These are phyloP conservation scores for Sporothrix variecibatus DNA, from an alignment of 2,329 filamentous ascomycete species.

Conservation along the genomic window DNA sequence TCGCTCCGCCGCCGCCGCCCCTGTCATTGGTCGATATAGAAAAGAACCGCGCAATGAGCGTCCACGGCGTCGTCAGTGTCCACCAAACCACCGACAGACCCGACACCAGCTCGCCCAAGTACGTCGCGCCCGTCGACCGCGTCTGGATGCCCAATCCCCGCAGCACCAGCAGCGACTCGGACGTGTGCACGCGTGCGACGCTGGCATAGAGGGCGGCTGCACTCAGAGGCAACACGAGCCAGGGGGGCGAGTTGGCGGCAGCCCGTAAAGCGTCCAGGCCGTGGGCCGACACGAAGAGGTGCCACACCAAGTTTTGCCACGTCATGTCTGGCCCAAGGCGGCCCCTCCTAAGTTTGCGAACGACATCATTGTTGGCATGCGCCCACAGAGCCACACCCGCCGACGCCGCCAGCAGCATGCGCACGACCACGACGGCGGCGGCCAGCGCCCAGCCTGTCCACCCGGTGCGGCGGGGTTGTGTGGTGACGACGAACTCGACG, in stretches of 20 bases:
- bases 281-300: slow-evolving; percentile 12
- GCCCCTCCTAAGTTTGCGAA: neutral
- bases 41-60: slow-evolving; percentile 25
- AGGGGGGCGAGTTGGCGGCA: slow-evolving; percentile 40
- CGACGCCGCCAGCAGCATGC: slow-evolving; percentile 45
- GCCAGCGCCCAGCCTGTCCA: slow-evolving; percentile 44
- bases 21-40: slow-evolving; percentile 21
- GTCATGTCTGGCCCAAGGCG: neutral
- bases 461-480: slow-evolving; percentile 53
- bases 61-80: slow-evolving; percentile 34
- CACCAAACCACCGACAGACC: slow-evolving; percentile 38
- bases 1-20: slow-evolving; percentile 3
- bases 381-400: slow-evolving; percentile 53
- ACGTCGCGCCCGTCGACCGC: slow-evolving; percentile 67
- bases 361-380: neutral
- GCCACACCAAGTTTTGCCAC: slow-evolving; percentile 15
- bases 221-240: slow-evolving; percentile 43
- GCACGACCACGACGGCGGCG: slow-evolving; percentile 46
- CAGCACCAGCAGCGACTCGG: slow-evolving; percentile 86
- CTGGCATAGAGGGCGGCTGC: slow-evolving; percentile 46
- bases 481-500: slow-evolving; percentile 90
- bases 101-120: slow-evolving; percentile 47
- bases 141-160: slow-evolving; percentile 91
- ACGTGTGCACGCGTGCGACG: slow-evolving; percentile 53
- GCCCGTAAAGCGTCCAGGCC: slow-evolving; percentile 12